Percentiles rank a stretch among this genome's conserved stretches.
Evolutionary conservation across 2,329 filamentous ascomycete species (phyloP).

Genomic region (Capronia americana): DNA sequence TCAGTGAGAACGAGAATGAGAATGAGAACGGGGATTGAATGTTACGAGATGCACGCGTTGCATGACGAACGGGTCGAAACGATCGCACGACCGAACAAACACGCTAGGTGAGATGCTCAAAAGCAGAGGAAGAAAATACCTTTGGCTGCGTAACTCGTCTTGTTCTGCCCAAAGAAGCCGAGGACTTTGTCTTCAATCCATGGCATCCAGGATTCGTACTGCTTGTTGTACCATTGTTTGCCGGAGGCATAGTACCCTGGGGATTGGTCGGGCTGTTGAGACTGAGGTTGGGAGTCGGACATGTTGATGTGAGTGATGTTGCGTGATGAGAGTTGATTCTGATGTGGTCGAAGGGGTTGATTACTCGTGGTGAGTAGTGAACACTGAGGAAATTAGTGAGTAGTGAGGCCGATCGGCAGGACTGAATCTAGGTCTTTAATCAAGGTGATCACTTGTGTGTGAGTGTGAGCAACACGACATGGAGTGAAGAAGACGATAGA

Average conservation of each 20-base stretch:
- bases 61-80: too few species aligned
- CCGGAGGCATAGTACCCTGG: slow-evolving; percentile 57
- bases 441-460: neutral
- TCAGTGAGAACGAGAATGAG: neutral
- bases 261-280: neutral
- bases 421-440: too few species aligned
- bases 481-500: too few species aligned
- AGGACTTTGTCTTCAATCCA: slow-evolving; percentile 78
- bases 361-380: neutral
- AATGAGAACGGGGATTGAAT: neutral
- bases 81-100: too few species aligned
- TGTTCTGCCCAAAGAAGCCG: slow-evolving; percentile 76
- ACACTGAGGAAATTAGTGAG: neutral
- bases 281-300: neutral
- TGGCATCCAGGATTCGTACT: slow-evolving; percentile 77
- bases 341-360: neutral
- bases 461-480: too few species aligned
- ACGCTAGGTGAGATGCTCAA: too few species aligned
- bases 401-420: neutral
- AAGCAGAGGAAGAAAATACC: slow-evolving; percentile 54
- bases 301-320: neutral
- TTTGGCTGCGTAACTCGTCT: slow-evolving; percentile 73
- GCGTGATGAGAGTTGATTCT: neutral
- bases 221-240: slow-evolving; percentile 70
- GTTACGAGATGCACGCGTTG: neutral